A percentile compares a stretch with the other conserved stretches of the same genome.
phyloP scores from a whole-genome alignment of 2,329 filamentous ascomycete species.

The Fusarium austroafricanum region DNA sequence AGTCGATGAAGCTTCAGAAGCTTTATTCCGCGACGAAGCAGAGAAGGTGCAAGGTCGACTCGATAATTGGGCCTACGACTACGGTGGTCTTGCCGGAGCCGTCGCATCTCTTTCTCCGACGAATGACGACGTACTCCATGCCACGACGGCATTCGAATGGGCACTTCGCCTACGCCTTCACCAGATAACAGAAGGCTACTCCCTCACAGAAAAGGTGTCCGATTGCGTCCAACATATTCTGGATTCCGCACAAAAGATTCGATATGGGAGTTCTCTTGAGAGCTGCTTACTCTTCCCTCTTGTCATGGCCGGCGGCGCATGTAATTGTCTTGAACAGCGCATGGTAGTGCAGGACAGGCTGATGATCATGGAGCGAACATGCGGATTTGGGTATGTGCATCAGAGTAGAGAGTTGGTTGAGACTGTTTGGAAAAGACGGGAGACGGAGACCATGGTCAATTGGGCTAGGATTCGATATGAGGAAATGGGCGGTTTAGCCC shows the following conservation, averaged over 20 bases:
- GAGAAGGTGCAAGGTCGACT: not conserved
- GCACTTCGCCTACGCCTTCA: conserved; percentile 10
- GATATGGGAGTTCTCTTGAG: conserved; percentile 1
- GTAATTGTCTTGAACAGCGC: conserved; percentile 4
- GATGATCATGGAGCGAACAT: conserved; percentile 13
- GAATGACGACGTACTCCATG: conserved; percentile 7
- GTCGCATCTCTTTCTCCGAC: not conserved
- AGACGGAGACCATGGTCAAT: conserved; percentile 9
- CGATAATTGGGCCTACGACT: conserved; percentile 14
- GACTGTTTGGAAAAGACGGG: conserved; percentile 17
- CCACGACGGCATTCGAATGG: conserved; percentile 16
- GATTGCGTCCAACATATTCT: conserved; percentile 10
- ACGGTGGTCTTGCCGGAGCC: not conserved
- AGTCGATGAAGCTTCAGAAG: conserved; percentile 6
- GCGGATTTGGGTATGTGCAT: conserved; percentile 10
- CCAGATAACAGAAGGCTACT: conserved; percentile 15
- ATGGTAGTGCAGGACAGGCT: conserved; percentile 10
- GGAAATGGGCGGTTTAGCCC: conserved; percentile 13
- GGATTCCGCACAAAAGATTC: not conserved
- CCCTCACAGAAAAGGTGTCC: not conserved
- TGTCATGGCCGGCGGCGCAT: conserved; percentile 8
- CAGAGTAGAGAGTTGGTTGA: conserved; percentile 15
- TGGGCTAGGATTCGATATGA: conserved; percentile 19
- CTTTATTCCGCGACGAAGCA: not conserved
- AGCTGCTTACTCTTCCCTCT: conserved; percentile 6